Evolutionary conservation across 208 protist species (phyloP), one percentile per base, ranked within the genome.

Genomic region (Leishmania arabica): DNA sequence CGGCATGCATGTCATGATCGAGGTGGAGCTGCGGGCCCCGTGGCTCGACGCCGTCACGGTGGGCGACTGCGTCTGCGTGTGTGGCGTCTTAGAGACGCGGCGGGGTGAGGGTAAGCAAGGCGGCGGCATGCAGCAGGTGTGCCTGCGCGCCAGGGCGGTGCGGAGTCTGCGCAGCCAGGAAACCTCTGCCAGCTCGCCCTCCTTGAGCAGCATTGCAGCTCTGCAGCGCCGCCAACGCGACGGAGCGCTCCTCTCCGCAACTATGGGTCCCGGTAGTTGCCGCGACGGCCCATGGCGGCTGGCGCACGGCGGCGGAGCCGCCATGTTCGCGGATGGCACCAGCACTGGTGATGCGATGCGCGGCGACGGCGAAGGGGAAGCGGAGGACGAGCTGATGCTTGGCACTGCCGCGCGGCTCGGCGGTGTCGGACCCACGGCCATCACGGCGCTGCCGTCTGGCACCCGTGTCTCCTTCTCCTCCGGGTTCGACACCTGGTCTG

Each of bases 21-120:
- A 93, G 56, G 91, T 96, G 65, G 92, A 96, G 80, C 84, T 97
- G 72, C 91, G 92, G 27, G 78, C 79, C 24, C 87, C 89, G 24
- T 89, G 91, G 81, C 86, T 97, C 31, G 92, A 97, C 60, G 72
- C 76, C 53, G 85, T 83, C n/a, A 90, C 91, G 3, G 93, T 95
- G 6, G 94, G 94, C 56, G 94, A 97, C 74, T 65, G 82, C n/a
- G 91, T 95, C 64, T 87, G 81, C 68, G 86, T 96, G 54, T 90
- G 80, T 51, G 94, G 94, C 31, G 69, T 96, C 37, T 78, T 97
- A 24, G 82, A 84, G 37, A 92, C 92, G 3, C 84, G 89, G 31
- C 91, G 92, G 53, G 84, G 88, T 2, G 92, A 92, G 40, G 80
- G 81, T 13, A 73, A 81, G 68, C 77, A 87, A 70, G 78, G 85